Evolutionary conservation across 2,329 filamentous ascomycete species (phyloP).

Genomic region (Cercospora canescens): DNA sequence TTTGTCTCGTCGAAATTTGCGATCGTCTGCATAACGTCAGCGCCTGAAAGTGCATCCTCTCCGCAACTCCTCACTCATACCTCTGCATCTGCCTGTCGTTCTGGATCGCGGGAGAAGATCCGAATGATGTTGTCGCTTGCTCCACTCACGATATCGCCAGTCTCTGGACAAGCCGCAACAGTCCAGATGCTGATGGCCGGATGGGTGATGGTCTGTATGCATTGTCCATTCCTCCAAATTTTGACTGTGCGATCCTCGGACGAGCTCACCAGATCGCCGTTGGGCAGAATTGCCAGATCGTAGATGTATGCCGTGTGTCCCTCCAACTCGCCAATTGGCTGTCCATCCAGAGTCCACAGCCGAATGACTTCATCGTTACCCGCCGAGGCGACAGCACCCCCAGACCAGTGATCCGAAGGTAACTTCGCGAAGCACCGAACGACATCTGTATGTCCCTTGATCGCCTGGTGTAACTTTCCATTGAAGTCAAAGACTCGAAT

Average conservation of each 20-base stretch:
- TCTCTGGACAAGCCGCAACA: constrained; percentile 78
- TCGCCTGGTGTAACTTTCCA: constrained; percentile 63
- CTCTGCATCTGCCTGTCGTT: constrained; percentile 68
- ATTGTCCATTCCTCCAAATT: constrained; percentile 80
- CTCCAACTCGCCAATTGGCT: constrained; percentile 72
- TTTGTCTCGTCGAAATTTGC: constrained; percentile 73
- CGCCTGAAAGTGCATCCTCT: background rate
- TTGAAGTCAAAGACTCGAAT: constrained; percentile 77
- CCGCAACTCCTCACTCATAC: constrained; percentile 35
- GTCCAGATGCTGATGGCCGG: constrained; percentile 96
- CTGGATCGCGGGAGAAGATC: constrained; percentile 73
- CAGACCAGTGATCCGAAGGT: constrained; percentile 72
- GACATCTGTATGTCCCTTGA: constrained; percentile 74
- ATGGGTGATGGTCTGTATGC: constrained; percentile 93
- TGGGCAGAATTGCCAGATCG: constrained; percentile 72
- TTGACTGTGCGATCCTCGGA: constrained; percentile 93
- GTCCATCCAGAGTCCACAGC: constrained; percentile 80
- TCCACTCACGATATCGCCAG: constrained; percentile 89
- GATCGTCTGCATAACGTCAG: constrained; percentile 41
- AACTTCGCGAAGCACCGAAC: constrained; percentile 86
- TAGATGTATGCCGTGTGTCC: constrained; percentile 98
- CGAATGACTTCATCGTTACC: constrained; percentile 90
- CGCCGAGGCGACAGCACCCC: constrained; percentile 90
- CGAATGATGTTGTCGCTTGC: constrained; percentile 85
- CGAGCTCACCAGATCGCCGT: constrained; percentile 85